Conservation (phyloP, 2,329 filamentous ascomycete genomes). For the Xylariaceae sp. region DNA sequence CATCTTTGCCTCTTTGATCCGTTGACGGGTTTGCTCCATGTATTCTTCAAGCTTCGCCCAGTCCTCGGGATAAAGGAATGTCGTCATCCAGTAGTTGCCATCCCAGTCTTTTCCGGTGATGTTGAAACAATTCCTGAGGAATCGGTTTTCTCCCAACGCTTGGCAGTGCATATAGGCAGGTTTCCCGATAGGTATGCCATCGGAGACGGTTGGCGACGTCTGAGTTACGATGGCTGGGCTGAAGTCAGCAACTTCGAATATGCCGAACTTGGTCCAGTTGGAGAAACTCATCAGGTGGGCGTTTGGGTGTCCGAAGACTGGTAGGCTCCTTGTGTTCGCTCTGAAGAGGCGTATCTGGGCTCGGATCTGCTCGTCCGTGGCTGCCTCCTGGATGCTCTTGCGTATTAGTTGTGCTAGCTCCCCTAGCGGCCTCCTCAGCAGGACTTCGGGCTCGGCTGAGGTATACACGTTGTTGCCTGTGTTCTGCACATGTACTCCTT, state of each 20-base stretch:
- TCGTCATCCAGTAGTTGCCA: conserved; percentile 15
- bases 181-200: conserved; percentile 2
- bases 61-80: conserved; percentile 11
- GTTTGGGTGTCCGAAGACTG: neutral
- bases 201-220: neutral
- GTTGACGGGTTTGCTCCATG: conserved; percentile 7
- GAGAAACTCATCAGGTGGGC: conserved; percentile 6
- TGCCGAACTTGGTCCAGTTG: conserved; percentile 7
- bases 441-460: neutral
- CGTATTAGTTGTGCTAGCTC: conserved; percentile 4
- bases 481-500: conserved; percentile 2
- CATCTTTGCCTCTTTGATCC: conserved; percentile 3
- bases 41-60: conserved; percentile 11
- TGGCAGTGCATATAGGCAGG: conserved; percentile 13
- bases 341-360: conserved; percentile 5
- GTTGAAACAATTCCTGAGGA: conserved; percentile 12
- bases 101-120: conserved; percentile 15
- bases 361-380: conserved; percentile 8
- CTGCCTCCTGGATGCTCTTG: neutral
- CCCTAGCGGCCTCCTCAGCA: conserved; percentile 2
- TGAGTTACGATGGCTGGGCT: neutral
- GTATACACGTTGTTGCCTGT: conserved; percentile 3
- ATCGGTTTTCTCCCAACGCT: conserved; percentile 9
- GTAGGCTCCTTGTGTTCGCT: neutral
- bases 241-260: conserved; percentile 10